phyloP scores from a whole-genome alignment of 129 eudicot genomes.

The Flaveria linearis region DNA sequence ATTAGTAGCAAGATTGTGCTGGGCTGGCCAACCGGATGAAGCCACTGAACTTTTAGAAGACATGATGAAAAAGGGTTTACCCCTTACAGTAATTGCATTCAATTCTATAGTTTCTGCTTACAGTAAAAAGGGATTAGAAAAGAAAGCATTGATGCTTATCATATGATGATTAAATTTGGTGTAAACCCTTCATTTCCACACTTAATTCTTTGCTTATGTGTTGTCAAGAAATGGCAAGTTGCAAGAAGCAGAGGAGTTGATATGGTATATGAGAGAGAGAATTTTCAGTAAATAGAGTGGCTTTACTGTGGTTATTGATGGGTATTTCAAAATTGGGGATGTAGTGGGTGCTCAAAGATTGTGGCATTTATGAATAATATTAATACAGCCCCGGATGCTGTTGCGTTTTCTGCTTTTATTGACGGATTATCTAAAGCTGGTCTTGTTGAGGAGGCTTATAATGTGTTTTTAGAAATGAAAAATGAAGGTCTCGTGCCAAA shows the following conservation, averaged over 20 bases:
- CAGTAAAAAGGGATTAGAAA: constrained; percentile 66
- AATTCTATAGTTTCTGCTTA: constrained; percentile 80
- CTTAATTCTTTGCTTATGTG: constrained; percentile 74
- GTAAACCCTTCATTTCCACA: constrained; percentile 64
- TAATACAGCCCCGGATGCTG: constrained; percentile 74
- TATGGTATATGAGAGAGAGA: constrained; percentile 63
- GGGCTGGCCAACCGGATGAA: constrained; percentile 68
- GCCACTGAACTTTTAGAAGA: constrained; percentile 56
- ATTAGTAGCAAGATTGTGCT: constrained; percentile 68
- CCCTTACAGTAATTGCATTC: constrained; percentile 62
- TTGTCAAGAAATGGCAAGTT: constrained; percentile 63
- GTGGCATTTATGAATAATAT: constrained; percentile 64
- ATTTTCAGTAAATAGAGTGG: constrained; percentile 61
- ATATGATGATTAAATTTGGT: constrained; percentile 65
- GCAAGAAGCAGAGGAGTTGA: constrained; percentile 62
- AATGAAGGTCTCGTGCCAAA: constrained; percentile 71
- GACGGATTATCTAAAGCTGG: constrained; percentile 76
- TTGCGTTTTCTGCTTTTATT: constrained; percentile 75
- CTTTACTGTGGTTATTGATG: constrained; percentile 80
- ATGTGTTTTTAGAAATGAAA: constrained; percentile 58
- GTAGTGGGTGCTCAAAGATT: constrained; percentile 63
- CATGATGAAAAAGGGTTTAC: constrained; percentile 73
- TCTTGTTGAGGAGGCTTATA: constrained; percentile 61
- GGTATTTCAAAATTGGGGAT: constrained; percentile 66
- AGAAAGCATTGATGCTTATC: constrained; percentile 65